Percentiles rank a stretch among this genome's conserved stretches.
phyloP scores from a whole-genome alignment of 371 early-diverging fungal genomes.

The Rhizopus arrhizus region DNA sequence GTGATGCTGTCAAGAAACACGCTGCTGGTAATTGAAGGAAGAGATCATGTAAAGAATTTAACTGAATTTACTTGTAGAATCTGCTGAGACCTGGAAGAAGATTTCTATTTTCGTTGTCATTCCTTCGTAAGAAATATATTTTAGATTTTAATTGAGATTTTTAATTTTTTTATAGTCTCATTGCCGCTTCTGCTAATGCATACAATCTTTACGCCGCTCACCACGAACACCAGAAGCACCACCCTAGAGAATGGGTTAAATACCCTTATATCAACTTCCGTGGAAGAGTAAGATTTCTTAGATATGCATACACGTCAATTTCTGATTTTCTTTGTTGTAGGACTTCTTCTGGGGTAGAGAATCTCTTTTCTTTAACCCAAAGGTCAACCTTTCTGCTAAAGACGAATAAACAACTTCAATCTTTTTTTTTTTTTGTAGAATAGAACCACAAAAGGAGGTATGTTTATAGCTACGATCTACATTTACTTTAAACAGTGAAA shows the following conservation, averaged over 20 bases:
- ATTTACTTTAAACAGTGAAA: no score
- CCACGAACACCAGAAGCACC: constrained; percentile 44
- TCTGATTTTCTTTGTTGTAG: constrained; percentile 1
- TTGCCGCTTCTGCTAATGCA: constrained; percentile 46
- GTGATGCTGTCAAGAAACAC: constrained; percentile 51
- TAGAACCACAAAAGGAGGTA: no score
- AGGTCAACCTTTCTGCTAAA: constrained; percentile 48
- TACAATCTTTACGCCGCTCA: constrained; percentile 47
- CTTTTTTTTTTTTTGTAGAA: no score
- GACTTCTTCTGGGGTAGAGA: constrained; percentile 57
- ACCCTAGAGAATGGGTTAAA: constrained; percentile 46
- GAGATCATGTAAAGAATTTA: not conserved
- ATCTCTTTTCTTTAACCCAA: constrained; percentile 55
- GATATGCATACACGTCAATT: not conserved
- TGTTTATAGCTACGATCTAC: no score
- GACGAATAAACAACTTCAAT: constrained; percentile 12
- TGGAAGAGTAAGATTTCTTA: constrained; percentile 11
- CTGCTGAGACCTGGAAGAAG: constrained; percentile 57
- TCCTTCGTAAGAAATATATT: constrained; percentile 42
- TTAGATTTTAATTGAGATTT: no score
- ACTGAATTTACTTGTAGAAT: constrained; percentile 22
- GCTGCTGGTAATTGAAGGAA: constrained; percentile 36
- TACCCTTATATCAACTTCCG: constrained; percentile 53
- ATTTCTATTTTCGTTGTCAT: constrained; percentile 50
- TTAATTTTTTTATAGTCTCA: constrained; percentile 28